Base-by-base conservation (phyloP, 2,329 filamentous ascomycete genomes). In the Apiospora phragmitis region DNA sequence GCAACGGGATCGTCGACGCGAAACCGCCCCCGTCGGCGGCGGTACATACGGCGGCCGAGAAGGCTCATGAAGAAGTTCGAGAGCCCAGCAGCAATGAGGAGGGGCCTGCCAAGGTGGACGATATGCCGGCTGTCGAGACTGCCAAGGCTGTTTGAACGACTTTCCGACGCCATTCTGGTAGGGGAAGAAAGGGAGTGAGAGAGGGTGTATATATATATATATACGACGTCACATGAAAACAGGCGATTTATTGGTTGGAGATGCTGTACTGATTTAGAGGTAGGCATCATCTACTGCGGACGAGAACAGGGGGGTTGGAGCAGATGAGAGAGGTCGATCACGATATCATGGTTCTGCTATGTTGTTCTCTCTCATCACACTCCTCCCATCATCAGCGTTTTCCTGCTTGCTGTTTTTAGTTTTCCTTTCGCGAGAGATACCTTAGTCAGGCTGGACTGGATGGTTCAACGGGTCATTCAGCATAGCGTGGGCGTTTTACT, bases 371-470 rank as follows among this genome's bases (percentile, higher is more conserved):
- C 29, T 18, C 26, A 24, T 26, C 49, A 32, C 49, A 35, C 18
- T 43, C 12, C 18, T 38, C 51, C 51, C 26, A 59, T 21, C 55
- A 38, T 14, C 55, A 62, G 32, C 55, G 55, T n/a, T 62, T n/a
- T 62, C 29, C 51, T 35, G 51, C 51, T 18, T 43, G 43, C 24
- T 62, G 55, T 14, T 38, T 32, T 38, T 32, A 16, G 3, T 59
- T 35, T 62, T 62, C 38, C 32, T 18, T 62, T 38, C 55, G 55
- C 55, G 32, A 38, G 55, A 62, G 55, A 62, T 62, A 62, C 55
- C 55, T 35, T 59, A 62, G 55, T 62, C 55, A 62, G 55, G 55
- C 55, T 35, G 55, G 55, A 62, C 55, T 62, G 55, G 55, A 62
- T 62, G 55, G 55, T 62, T 62, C 55, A 35, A 35, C 8, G 55